Evolutionary conservation across 1,139 yeast species (phyloP).

Genomic region (Blastobotrys raffinosifermentans): DNA sequence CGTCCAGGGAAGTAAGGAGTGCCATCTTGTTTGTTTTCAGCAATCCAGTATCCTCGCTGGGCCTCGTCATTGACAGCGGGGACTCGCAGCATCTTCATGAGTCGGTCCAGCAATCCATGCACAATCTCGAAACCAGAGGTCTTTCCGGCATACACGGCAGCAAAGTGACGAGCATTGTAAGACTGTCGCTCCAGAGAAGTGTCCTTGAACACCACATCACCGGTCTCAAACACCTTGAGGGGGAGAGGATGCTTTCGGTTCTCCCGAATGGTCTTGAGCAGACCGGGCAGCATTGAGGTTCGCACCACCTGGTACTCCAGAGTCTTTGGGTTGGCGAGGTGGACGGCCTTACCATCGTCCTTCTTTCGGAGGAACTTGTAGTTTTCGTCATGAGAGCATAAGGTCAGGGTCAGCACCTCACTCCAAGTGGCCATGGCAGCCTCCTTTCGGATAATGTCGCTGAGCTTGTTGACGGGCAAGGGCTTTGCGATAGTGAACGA

Average conservation of each 20-base stretch:
- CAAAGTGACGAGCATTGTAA: constrained; percentile 88
- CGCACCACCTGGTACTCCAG: constrained; percentile 96
- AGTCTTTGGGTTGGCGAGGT: constrained; percentile 94
- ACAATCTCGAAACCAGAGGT: constrained; percentile 90
- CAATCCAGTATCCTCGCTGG: constrained; percentile 58
- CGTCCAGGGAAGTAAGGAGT: constrained; percentile 93
- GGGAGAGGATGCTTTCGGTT: constrained; percentile 95
- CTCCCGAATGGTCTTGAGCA: constrained; percentile 90
- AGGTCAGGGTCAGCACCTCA: constrained; percentile 91
- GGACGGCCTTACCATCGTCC: constrained; percentile 80
- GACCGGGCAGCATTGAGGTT: constrained; percentile 89
- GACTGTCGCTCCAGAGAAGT: constrained; percentile 80
- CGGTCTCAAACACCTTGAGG: constrained; percentile 88
- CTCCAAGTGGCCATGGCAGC: constrained; percentile 94
- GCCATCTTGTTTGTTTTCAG: constrained; percentile 38
- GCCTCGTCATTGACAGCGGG: constrained; percentile 47
- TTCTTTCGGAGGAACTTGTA: constrained; percentile 71
- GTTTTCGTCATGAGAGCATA: constrained; percentile 96
- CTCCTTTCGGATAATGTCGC: constrained; percentile 86
- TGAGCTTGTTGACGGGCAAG: constrained; percentile 81
- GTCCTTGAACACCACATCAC: constrained; percentile 89
- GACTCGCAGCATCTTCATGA: constrained; percentile 94
- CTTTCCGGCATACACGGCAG: constrained; percentile 90
- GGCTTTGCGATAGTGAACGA: constrained; percentile 82
- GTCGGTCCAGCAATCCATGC: constrained; percentile 90